A percentile compares a stretch with the other conserved stretches of the same genome.
These are phyloP conservation scores for Talaromyces amestolkiae DNA, from an alignment of 2,329 filamentous ascomycete species.

Conservation along the genomic window DNA sequence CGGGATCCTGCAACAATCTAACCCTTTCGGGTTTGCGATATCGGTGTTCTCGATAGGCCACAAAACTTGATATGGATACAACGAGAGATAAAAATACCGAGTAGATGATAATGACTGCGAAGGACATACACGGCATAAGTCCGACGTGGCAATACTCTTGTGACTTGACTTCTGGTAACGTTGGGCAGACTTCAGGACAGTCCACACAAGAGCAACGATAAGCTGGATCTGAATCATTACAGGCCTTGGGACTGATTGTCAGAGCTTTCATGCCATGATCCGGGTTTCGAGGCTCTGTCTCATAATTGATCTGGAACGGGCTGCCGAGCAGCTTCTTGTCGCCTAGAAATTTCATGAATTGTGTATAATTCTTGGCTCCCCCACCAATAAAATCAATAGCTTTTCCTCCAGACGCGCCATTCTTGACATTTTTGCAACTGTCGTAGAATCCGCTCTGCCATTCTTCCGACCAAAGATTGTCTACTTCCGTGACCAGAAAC, in stretches of 20 bases:
- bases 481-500: conserved; percentile 77
- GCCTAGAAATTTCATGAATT: conserved; percentile 86
- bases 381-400: conserved; percentile 97
- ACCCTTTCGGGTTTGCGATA: conserved; percentile 75
- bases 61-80: conserved; percentile 67
- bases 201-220: conserved; percentile 94
- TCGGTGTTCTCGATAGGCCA: conserved; percentile 71
- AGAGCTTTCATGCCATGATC: conserved; percentile 67
- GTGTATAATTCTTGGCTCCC: conserved; percentile 83
- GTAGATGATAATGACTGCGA: conserved; percentile 86
- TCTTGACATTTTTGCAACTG: conserved; percentile 99
- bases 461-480: conserved; percentile 79
- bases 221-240: conserved; percentile 81
- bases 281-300: conserved; percentile 57
- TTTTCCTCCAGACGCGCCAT: conserved; percentile 86
- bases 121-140: conserved; percentile 85
- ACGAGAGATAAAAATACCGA: conserved; percentile 68
- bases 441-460: conserved; percentile 89
- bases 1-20: conserved; percentile 79
- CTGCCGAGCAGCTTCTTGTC: conserved; percentile 87
- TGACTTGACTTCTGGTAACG: conserved; percentile 71
- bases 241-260: conserved; percentile 73
- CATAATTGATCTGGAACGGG: conserved; percentile 96
- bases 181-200: conserved; percentile 80
- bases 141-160: conserved; percentile 77